Conservation (phyloP, 75 land plant genomes). For the Pinus albicaulis region DNA sequence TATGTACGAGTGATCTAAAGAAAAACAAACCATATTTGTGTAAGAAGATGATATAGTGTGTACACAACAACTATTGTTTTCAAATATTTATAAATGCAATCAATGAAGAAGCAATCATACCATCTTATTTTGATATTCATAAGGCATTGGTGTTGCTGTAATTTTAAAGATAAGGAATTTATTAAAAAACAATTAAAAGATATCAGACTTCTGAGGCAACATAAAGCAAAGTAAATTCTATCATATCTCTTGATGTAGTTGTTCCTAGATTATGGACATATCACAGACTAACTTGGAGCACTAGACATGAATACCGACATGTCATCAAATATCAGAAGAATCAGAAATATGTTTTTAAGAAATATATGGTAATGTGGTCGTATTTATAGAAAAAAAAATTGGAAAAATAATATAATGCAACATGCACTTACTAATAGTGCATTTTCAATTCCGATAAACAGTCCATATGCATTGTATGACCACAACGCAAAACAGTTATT, state of each 20-base stretch:
- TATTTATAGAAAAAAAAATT: no score
- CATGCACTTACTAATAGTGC: no score
- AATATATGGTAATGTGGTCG: no score
- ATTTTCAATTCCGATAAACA: no score
- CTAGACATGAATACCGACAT: no score
- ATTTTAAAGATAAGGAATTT: conserved; percentile 30
- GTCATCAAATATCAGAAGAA: no score
- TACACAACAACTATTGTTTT: background rate
- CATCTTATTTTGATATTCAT: conserved; percentile 66
- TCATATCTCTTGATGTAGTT: conserved; percentile 71
- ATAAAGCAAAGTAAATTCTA: background rate
- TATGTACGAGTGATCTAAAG: no score
- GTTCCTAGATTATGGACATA: conserved; percentile 72
- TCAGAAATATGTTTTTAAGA: no score
- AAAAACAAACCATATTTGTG: background rate
- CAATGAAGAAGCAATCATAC: conserved; percentile 5
- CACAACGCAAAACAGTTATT: no score
- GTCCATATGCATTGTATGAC: no score
- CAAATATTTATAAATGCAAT: background rate
- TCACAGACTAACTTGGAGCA: conserved; percentile 80
- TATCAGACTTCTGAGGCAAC: background rate
- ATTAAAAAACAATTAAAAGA: background rate
- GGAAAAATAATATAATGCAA: no score
- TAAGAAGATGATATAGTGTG: background rate
- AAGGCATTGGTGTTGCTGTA: conserved; percentile 84